Conservation (phyloP, 1,139 yeast species). For the Magnusiomyces starmeri region DNA sequence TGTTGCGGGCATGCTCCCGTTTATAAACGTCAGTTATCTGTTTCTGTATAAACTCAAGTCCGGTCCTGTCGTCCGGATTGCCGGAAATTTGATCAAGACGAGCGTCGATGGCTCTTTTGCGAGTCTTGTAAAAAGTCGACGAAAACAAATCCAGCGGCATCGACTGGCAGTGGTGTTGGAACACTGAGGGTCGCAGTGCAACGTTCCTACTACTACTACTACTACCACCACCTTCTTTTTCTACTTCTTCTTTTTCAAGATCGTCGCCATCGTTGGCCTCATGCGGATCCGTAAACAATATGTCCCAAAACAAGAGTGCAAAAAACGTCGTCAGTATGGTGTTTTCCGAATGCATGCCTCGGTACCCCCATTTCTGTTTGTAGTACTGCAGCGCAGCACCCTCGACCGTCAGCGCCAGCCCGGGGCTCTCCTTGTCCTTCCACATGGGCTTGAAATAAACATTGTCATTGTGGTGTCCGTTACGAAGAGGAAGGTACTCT, state of each 20-base stretch:
- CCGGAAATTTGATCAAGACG: constrained; percentile 17
- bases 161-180: constrained; percentile 33
- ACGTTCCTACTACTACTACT: too few species aligned
- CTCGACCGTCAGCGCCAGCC: constrained; percentile 27
- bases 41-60: not conserved
- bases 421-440: constrained; percentile 15
- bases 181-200: constrained; percentile 25
- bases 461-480: not conserved
- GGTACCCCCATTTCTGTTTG: constrained; percentile 25
- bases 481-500: not conserved
- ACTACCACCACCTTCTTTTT: too few species aligned
- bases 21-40: constrained; percentile 6
- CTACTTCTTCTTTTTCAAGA: not conserved
- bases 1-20: constrained; percentile 17
- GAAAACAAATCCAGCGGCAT: constrained; percentile 31
- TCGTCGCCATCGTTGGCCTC: constrained; percentile 3
- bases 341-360: constrained; percentile 35
- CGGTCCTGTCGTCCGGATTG: not conserved
- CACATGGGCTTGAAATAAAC: constrained; percentile 2
- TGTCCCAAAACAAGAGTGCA: constrained; percentile 31
- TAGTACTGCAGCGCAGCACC: constrained; percentile 31
- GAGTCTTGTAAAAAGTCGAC: constrained; percentile 21
- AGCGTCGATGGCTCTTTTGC: constrained; percentile 20
- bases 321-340: constrained; percentile 30
- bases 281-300: constrained; percentile 21